Base-by-base conservation (phyloP, 75 land plant species). In the Selaginella tamariscina region DNA sequence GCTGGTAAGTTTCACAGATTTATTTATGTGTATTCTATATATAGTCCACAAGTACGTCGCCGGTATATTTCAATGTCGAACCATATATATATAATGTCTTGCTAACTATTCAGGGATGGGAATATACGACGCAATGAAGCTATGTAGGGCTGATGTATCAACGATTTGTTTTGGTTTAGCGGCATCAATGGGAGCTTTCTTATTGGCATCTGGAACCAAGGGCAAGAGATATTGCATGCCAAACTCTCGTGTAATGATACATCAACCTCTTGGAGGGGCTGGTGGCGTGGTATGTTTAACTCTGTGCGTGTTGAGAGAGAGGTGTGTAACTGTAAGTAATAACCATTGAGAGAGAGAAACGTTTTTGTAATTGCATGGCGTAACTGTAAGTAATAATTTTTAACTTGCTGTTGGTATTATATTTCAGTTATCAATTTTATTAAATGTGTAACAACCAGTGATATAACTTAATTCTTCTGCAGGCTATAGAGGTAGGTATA, bases 181-280 rank as follows among this genome's bases (percentile, higher is more conserved):
- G 29, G 96, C 98, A 74, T 89, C 95, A 13, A 90, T 94, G 96
- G 98, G 96, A 55, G 98, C 98, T 29, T 94, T 94, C 65, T 54
- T 94, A 29, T 82, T 94, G 67, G 98, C 98, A 27, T n/a, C 96
- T 66, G 98, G 98, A 33, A 63, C 88, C 2, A 90, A 85, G 68
- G 98, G 98, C 56, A 94, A 94, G 79, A 75, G 98, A 33, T 94
- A 77, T 73, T 90, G 98, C 84, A 94, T 94, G 98, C 98, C 98
- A 64, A 94, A 94, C 81, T 69, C 84, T 27, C 80, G 86, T 70
- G 91, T 94, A 22, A 94, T 94, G 98, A 83, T 94, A 69, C 98
- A 94, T 79, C 98, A 90, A 72, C 98, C 98, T 1, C 80, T 83
- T 24, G 91, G 98, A 56, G 85, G 91, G 70, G 86, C 83, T 18